These are phyloP conservation scores for Acacia acuminata DNA, from an alignment of 306 rosid species.

Conservation along the genomic window DNA sequence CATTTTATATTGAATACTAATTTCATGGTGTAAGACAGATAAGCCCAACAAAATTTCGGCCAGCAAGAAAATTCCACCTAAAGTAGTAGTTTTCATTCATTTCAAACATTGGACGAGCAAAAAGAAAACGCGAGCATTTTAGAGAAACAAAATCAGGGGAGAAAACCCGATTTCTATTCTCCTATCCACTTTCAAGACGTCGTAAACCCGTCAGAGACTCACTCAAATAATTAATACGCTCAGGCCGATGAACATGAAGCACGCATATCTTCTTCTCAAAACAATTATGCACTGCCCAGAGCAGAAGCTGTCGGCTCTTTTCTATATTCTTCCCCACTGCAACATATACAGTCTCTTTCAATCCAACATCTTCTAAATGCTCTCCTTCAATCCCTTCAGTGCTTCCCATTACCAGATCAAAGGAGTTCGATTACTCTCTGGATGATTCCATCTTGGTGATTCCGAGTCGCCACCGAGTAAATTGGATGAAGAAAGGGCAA, in stretches of 20 bases:
- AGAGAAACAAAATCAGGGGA: background rate
- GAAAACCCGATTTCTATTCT: background rate
- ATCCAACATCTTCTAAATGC: slow-evolving; percentile 39
- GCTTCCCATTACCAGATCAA: slow-evolving; percentile 64
- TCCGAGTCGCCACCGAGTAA: background rate
- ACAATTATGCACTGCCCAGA: slow-evolving; percentile 64
- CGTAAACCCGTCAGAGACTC: slow-evolving; percentile 28
- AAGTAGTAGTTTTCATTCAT: background rate
- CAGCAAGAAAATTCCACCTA: background rate
- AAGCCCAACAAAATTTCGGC: background rate
- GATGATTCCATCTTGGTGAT: background rate
- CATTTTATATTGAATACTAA: no score
- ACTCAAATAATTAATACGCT: slow-evolving; percentile 39
- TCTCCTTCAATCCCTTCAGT: slow-evolving; percentile 34
- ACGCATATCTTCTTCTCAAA: slow-evolving; percentile 60
- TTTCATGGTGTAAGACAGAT: background rate
- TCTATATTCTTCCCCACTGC: slow-evolving; percentile 67
- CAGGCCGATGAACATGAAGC: slow-evolving; percentile 63
- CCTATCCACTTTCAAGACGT: background rate
- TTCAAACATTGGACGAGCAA: background rate
- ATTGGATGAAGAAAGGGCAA: background rate
- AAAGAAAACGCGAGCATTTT: background rate
- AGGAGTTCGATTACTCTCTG: background rate
- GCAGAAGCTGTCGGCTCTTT: slow-evolving; percentile 47
- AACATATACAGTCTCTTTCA: slow-evolving; percentile 62